Conservation (phyloP, 2,329 filamentous ascomycete species). For the Xylaria sp. region DNA sequence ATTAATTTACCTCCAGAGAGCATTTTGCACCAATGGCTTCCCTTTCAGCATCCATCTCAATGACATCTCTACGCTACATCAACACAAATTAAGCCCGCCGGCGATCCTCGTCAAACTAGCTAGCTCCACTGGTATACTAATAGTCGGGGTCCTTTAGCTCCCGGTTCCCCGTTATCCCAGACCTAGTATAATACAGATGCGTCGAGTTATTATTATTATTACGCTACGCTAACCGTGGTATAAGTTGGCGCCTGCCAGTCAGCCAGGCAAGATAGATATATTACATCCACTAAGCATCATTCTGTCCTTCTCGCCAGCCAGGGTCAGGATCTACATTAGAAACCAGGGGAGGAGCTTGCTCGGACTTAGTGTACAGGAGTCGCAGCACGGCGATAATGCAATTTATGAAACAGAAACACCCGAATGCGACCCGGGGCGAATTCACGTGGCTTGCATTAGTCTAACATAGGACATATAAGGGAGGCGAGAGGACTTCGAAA, state of each 20-base stretch:
- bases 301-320: too few relatives aligned
- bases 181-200: neutral
- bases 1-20: conserved; percentile 13
- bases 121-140: neutral
- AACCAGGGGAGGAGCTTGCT: conserved; percentile 12
- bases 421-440: conserved; percentile 12
- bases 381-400: conserved; percentile 7
- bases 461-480: conserved; percentile 6
- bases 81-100: neutral
- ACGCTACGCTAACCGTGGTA: too few relatives aligned
- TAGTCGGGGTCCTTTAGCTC: neutral
- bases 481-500: conserved; percentile 5
- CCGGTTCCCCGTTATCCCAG: conserved; percentile 4
- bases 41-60: neutral
- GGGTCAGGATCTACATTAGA: neutral
- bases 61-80: neutral
- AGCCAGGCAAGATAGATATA: too few relatives aligned
- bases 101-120: conserved; percentile 1
- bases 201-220: too few relatives aligned
- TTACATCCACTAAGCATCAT: too few relatives aligned
- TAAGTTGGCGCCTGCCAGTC: too few relatives aligned
- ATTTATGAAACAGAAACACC: conserved; percentile 10
- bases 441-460: conserved; percentile 34
- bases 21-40: neutral
- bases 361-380: conserved; percentile 17